Conservation (phyloP, 2,329 filamentous ascomycete species). For the Graphiopsis chlorocephala region DNA sequence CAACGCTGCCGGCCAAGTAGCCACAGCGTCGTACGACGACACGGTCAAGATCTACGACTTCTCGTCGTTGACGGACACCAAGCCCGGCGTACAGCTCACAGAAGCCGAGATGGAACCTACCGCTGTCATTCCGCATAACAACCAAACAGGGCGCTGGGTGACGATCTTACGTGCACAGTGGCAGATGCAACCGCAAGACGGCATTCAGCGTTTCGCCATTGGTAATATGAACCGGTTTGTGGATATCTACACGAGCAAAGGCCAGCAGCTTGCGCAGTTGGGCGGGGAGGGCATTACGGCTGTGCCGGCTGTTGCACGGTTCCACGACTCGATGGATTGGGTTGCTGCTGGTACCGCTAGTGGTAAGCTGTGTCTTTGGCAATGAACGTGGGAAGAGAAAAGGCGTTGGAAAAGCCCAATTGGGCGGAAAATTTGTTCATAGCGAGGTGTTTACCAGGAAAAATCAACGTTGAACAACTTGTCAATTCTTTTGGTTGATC, state of each 20-base stretch:
- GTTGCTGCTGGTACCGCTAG: conserved; percentile 87
- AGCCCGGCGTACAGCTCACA: conserved; percentile 68
- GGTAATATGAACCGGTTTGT: conserved; percentile 92
- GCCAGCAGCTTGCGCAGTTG: conserved; percentile 83
- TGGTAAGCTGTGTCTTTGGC: conserved; percentile 88
- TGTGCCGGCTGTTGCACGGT: conserved; percentile 87
- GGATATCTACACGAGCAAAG: conserved; percentile 78
- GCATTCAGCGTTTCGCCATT: conserved; percentile 83
- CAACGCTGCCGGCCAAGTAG: conserved; percentile 79
- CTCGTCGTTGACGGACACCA: conserved; percentile 64
- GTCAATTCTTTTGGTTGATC: background rate
- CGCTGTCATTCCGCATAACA: conserved; percentile 76
- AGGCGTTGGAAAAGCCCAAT: background rate
- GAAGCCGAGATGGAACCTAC: conserved; percentile 66
- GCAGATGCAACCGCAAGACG: conserved; percentile 75
- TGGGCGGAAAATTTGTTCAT: background rate
- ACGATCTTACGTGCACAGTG: conserved; percentile 85
- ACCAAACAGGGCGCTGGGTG: conserved; percentile 93
- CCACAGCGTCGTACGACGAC: conserved; percentile 92
- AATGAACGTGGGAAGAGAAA: background rate
- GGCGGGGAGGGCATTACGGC: conserved; percentile 89
- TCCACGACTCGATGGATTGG: conserved; percentile 86
- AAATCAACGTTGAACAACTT: background rate
- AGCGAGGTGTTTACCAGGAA: background rate
- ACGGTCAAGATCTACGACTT: conserved; percentile 91